Evolutionary conservation across 352 stramenopile species (phyloP).

Genomic region (Globisporangium canariense): DNA sequence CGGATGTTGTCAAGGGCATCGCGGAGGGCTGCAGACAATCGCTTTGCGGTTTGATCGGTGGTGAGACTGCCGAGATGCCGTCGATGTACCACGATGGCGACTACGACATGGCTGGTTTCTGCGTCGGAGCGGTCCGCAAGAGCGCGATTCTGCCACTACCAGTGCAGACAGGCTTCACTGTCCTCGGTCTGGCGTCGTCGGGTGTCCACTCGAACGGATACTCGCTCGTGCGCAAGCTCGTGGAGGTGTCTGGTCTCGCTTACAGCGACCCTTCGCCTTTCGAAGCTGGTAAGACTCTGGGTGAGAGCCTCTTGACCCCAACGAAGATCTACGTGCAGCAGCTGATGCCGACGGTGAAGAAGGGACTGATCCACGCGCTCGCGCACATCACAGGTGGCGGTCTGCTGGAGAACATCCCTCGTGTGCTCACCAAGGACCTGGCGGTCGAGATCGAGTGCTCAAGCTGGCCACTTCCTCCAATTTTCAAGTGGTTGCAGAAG

Average conservation of each 20-base stretch:
- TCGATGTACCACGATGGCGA: slow-evolving; percentile 98
- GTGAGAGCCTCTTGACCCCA: slow-evolving; percentile 93
- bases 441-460: slow-evolving; percentile 92
- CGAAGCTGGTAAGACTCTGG: slow-evolving; percentile 82
- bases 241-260: slow-evolving; percentile 87
- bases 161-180: slow-evolving; percentile 85
- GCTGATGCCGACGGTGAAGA: slow-evolving; percentile 77
- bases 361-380: slow-evolving; percentile 87
- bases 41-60: slow-evolving; percentile 94
- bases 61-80: slow-evolving; percentile 98
- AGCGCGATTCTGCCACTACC: slow-evolving; percentile 84
- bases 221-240: slow-evolving; percentile 96
- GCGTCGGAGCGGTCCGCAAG: slow-evolving; percentile 94
- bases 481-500: slow-evolving; percentile 98
- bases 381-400: slow-evolving; percentile 99
- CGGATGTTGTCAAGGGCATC: slow-evolving; percentile 96
- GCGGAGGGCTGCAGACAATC: slow-evolving; percentile 96
- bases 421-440: slow-evolving; percentile 92
- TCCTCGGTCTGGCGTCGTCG: slow-evolving; percentile 95
- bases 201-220: slow-evolving; percentile 99
- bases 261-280: slow-evolving; percentile 83
- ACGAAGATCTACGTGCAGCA: slow-evolving; percentile 98
- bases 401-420: slow-evolving; percentile 97
- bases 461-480: slow-evolving; percentile 88
- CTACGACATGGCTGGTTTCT: slow-evolving; percentile 99